Conservation (phyloP, 179 eudicot species). For the Drosera spatulata region DNA sequence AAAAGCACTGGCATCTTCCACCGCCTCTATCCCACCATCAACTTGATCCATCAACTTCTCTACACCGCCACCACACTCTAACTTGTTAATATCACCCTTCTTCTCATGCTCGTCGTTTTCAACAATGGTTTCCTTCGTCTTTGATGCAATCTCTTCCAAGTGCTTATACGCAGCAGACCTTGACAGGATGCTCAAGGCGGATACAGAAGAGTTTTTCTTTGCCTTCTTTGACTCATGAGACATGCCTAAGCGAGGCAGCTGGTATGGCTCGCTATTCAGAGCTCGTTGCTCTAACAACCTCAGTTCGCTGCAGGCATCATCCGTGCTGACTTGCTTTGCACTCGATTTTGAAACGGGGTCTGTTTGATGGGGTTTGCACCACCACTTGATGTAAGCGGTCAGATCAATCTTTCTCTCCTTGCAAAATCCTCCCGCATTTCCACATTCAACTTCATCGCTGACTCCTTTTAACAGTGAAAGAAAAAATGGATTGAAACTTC, state of each 20-base stretch:
- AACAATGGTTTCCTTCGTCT: conserved; percentile 38
- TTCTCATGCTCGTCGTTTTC: conserved; percentile 82
- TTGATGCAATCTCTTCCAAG: conserved; percentile 68
- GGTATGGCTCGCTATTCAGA: conserved; percentile 74
- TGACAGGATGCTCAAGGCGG: conserved; percentile 82
- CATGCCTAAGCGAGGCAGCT: conserved; percentile 81
- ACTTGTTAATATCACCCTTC: conserved; percentile 49
- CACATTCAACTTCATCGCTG: conserved; percentile 48
- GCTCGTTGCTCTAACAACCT: conserved; percentile 53
- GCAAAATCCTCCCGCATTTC: conserved; percentile 51
- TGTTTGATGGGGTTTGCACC: conserved; percentile 61
- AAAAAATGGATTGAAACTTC: neutral
- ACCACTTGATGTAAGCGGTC: conserved; percentile 86
- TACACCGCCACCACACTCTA: conserved; percentile 52
- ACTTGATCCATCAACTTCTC: conserved; percentile 37
- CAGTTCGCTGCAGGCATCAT: conserved; percentile 67
- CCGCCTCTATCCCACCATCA: conserved; percentile 43
- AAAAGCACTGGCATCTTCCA: conserved; percentile 34
- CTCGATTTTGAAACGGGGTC: conserved; percentile 35
- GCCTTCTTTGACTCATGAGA: conserved; percentile 43
- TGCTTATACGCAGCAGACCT: conserved; percentile 78
- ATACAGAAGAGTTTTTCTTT: conserved; percentile 31
- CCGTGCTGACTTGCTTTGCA: conserved; percentile 42
- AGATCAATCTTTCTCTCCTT: conserved; percentile 85
- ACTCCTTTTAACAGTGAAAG: conserved; percentile 42